These are phyloP conservation scores for Clarireedia sp. DNA, from an alignment of 2,329 filamentous ascomycete genomes.

Conservation along the genomic window DNA sequence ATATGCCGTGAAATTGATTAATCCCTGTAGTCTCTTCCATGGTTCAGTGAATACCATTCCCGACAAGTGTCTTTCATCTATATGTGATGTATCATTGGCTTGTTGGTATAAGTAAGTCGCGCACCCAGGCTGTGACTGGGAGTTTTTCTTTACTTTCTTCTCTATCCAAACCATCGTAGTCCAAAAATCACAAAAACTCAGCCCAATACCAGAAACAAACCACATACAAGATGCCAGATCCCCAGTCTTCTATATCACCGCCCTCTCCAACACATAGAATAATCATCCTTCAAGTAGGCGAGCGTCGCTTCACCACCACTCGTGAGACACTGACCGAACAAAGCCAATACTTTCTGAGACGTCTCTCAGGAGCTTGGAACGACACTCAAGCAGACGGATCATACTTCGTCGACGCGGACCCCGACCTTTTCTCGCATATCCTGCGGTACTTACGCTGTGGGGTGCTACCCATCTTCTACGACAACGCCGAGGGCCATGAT, in stretches of 20 bases:
- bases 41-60: too few species aligned
- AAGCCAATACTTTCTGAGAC: background rate
- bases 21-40: too few species aligned
- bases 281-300: slow-evolving; percentile 7
- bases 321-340: background rate
- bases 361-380: slow-evolving; percentile 22
- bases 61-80: too few species aligned
- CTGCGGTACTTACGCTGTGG: slow-evolving; percentile 30
- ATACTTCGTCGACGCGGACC: slow-evolving; percentile 34
- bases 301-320: slow-evolving; percentile 7
- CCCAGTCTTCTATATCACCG: background rate
- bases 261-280: background rate
- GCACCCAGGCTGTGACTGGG: too few species aligned
- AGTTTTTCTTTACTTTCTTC: too few species aligned
- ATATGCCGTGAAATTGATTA: too few species aligned
- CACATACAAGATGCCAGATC: background rate
- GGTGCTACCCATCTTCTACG: slow-evolving; percentile 31
- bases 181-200: too few species aligned
- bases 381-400: slow-evolving; percentile 26
- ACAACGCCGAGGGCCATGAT: slow-evolving; percentile 27
- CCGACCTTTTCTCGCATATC: slow-evolving; percentile 31
- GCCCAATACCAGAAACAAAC: background rate
- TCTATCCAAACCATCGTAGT: too few species aligned
- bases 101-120: too few species aligned
- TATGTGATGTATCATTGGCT: too few species aligned